A percentile compares a stretch with the other conserved stretches of the same genome.
Evolutionary conservation across 2,329 filamentous ascomycete genomes (phyloP).

Genomic region (Tolypocladium endophyticum): DNA sequence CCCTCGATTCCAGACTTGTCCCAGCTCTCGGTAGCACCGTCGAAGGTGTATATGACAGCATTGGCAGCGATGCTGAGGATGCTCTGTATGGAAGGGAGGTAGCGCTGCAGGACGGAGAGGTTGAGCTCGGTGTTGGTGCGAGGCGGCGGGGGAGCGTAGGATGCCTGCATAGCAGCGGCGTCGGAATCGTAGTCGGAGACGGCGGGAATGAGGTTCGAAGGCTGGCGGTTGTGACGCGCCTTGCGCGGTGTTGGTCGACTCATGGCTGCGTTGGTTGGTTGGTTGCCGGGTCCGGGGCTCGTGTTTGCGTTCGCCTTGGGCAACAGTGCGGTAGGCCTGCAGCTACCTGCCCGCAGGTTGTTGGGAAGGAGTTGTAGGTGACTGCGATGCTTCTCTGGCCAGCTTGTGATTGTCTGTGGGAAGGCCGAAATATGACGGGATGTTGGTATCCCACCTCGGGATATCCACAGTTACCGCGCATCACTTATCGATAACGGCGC

Average conservation of each 20-base stretch:
- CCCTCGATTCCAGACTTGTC: slow-evolving; percentile 81
- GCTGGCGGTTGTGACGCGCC: slow-evolving; percentile 28
- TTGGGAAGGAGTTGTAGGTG: neutral
- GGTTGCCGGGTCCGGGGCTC: neutral
- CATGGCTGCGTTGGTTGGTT: slow-evolving; percentile 20
- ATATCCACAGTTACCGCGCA: neutral
- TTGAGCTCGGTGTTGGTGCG: slow-evolving; percentile 82
- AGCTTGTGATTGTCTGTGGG: neutral
- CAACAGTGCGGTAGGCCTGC: neutral
- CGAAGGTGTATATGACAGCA: slow-evolving; percentile 77
- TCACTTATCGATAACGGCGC: slow-evolving; percentile 18
- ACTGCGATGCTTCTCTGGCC: neutral
- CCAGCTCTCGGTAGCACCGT: slow-evolving; percentile 56
- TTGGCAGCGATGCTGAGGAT: slow-evolving; percentile 78
- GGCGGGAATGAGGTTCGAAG: slow-evolving; percentile 27
- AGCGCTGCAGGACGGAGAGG: slow-evolving; percentile 69
- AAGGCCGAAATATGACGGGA: neutral
- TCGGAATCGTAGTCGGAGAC: slow-evolving; percentile 59
- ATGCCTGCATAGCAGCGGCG: slow-evolving; percentile 31
- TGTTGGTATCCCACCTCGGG: neutral
- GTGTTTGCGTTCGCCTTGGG: neutral
- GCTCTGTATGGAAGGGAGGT: slow-evolving; percentile 61
- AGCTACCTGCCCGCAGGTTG: neutral
- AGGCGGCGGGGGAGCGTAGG: slow-evolving; percentile 35
- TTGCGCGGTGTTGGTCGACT: slow-evolving; percentile 32